A percentile compares a stretch with the other conserved stretches of the same genome.
These are phyloP conservation scores for Lipomyces starkeyi DNA, from an alignment of 805 yeast genomes.

Conservation along the genomic window DNA sequence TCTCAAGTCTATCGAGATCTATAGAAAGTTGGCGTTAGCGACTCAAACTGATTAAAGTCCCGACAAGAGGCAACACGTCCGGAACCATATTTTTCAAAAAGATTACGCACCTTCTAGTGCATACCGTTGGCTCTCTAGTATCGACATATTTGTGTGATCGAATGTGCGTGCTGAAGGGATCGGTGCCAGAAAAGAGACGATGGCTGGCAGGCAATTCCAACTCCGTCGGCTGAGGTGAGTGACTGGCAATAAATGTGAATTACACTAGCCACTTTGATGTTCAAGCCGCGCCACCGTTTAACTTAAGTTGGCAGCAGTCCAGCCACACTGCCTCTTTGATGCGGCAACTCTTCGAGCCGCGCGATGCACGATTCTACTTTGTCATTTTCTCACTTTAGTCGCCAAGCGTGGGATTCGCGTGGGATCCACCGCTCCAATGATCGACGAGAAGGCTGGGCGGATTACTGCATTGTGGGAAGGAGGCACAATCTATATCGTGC, in stretches of 20 bases:
- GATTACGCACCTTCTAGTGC: conserved; percentile 39
- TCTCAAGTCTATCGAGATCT: conserved; percentile 75
- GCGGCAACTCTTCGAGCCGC: background rate
- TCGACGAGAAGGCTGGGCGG: conserved; percentile 3
- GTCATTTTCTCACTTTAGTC: background rate
- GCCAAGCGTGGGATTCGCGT: background rate
- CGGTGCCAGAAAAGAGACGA: background rate
- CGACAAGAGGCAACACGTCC: background rate
- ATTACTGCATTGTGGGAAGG: background rate
- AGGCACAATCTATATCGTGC: background rate
- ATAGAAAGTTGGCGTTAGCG: background rate
- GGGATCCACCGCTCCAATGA: background rate
- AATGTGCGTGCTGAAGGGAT: background rate
- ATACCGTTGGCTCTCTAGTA: conserved; percentile 38
- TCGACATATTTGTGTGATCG: conserved; percentile 20
- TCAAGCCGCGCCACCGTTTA: background rate
- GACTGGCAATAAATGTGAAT: no score
- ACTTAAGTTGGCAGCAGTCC: background rate
- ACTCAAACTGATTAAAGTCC: background rate
- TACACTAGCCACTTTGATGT: background rate
- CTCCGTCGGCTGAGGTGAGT: background rate
- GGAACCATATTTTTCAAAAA: background rate
- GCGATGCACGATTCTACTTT: background rate
- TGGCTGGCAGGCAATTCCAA: background rate
- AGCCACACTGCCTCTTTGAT: background rate